Conservation (phyloP, 108 stramenopile species). For the Poteriospumella lacustris region DNA sequence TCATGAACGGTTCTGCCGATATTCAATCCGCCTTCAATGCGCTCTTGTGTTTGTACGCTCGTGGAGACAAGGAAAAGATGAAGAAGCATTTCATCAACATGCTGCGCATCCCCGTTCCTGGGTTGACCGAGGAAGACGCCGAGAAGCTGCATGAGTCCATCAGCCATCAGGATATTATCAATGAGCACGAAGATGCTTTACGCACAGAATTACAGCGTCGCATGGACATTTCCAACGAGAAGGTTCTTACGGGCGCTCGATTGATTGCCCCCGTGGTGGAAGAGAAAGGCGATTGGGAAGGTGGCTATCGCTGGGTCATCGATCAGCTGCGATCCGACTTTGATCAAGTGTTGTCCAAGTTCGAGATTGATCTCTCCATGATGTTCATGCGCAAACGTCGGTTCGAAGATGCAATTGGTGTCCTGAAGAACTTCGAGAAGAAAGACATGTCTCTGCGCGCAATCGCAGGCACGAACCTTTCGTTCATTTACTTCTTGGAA, state of each 20-base stretch:
- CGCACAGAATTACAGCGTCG: not conserved
- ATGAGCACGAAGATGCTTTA: not conserved
- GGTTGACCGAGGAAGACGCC: constrained; percentile 26
- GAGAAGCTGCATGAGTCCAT: not conserved
- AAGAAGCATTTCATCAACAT: constrained; percentile 59
- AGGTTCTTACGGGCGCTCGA: constrained; percentile 61
- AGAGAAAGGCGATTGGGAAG: constrained; percentile 47
- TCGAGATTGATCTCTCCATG: constrained; percentile 68
- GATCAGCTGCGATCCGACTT: constrained; percentile 58
- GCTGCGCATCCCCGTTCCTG: constrained; percentile 50
- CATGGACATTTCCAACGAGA: not conserved
- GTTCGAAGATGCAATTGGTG: constrained; percentile 56
- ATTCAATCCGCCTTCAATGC: constrained; percentile 76
- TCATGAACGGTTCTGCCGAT: constrained; percentile 61
- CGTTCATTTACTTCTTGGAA: constrained; percentile 76
- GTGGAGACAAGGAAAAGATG: constrained; percentile 67
- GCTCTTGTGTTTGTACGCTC: constrained; percentile 70
- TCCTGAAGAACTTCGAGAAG: constrained; percentile 69
- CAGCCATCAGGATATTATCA: not conserved
- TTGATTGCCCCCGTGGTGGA: constrained; percentile 67
- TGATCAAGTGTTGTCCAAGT: constrained; percentile 57
- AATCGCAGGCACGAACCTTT: constrained; percentile 72
- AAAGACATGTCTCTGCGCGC: constrained; percentile 66
- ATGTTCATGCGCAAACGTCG: constrained; percentile 50
- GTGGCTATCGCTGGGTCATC: constrained; percentile 70